Conservation (phyloP, 2,329 filamentous ascomycete species). For the Epichloe elymi region DNA sequence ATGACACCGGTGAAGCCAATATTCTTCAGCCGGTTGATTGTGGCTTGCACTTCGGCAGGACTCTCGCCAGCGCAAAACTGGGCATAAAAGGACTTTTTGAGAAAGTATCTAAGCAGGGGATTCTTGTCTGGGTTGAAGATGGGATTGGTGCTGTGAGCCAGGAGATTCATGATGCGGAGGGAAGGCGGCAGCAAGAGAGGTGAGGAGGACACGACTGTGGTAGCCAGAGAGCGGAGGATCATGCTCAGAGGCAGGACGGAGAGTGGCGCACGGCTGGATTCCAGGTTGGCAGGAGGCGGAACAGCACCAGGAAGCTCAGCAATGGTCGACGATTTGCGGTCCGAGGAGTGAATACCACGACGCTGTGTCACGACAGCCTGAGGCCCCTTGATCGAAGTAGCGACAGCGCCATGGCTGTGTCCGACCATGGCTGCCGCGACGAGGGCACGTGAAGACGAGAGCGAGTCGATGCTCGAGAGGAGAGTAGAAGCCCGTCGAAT, state of each 20-base stretch:
- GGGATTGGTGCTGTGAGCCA: conserved; percentile 55
- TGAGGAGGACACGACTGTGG: conserved; percentile 58
- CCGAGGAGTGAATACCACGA: conserved; percentile 24
- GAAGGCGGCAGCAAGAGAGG: conserved; percentile 56
- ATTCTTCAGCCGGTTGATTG: conserved; percentile 50
- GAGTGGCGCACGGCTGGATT: conserved; percentile 33
- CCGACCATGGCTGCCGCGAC: conserved; percentile 2
- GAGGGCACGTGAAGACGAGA: not conserved
- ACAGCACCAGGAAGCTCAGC: conserved; percentile 19
- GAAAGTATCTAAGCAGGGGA: conserved; percentile 50
- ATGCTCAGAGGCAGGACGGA: conserved; percentile 53
- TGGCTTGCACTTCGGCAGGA: conserved; percentile 50
- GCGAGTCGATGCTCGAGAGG: not conserved
- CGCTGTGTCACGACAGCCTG: conserved; percentile 3
- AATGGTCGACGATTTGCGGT: conserved; percentile 22
- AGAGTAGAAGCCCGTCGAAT: conserved; percentile 3
- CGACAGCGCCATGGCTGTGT: not conserved
- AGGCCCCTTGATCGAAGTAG: not conserved
- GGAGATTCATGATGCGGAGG: conserved; percentile 50
- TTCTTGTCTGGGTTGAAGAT: conserved; percentile 66
- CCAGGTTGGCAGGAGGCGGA: conserved; percentile 15
- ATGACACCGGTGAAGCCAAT: conserved; percentile 78
- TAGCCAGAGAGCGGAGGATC: conserved; percentile 55
- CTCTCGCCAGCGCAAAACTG: conserved; percentile 86
- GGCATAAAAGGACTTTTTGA: conserved; percentile 76